Evolutionary conservation across 495 filamentous ascomycete genomes (phyloP).

Genomic region (Lasiosphaeris hirsuta): DNA sequence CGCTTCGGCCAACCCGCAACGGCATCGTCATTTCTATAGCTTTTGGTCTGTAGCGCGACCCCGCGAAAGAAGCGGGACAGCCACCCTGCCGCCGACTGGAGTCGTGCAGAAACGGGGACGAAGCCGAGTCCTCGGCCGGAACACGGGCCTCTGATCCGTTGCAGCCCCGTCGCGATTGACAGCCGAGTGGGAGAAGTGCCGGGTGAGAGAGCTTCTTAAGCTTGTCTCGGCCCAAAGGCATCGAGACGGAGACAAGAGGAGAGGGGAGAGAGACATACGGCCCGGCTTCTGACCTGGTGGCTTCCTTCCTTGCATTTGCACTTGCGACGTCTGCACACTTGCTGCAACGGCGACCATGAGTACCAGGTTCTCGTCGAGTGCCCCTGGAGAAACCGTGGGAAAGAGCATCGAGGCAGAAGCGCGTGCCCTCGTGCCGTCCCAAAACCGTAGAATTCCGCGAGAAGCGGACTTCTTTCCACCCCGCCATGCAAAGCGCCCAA

Average conservation of each 20-base stretch:
- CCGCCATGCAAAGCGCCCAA: background rate
- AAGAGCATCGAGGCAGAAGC: background rate
- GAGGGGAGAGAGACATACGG: too few relatives aligned
- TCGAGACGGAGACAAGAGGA: too few relatives aligned
- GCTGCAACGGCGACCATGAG: too few relatives aligned
- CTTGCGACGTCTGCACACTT: too few relatives aligned
- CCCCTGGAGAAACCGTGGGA: background rate
- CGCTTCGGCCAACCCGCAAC: too few relatives aligned
- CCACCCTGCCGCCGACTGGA: background rate
- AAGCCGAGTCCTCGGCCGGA: slow-evolving; percentile 14
- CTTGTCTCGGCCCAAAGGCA: too few relatives aligned
- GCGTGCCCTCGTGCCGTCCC: background rate
- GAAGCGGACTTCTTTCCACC: background rate
- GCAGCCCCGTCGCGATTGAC: slow-evolving; percentile 5
- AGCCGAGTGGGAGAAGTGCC: slow-evolving; percentile 9
- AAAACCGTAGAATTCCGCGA: slow-evolving; percentile 7
- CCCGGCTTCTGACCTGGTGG: too few relatives aligned
- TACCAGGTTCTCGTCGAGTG: background rate
- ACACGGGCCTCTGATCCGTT: slow-evolving; percentile 30
- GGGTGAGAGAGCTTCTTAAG: background rate
- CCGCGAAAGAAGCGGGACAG: background rate
- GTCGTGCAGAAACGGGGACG: background rate
- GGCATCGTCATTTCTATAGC: background rate
- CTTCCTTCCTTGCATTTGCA: too few relatives aligned
- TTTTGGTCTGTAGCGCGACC: background rate